Conservation (phyloP, 164 flowering plant species). For the Chloranthus sessilifolius region DNA sequence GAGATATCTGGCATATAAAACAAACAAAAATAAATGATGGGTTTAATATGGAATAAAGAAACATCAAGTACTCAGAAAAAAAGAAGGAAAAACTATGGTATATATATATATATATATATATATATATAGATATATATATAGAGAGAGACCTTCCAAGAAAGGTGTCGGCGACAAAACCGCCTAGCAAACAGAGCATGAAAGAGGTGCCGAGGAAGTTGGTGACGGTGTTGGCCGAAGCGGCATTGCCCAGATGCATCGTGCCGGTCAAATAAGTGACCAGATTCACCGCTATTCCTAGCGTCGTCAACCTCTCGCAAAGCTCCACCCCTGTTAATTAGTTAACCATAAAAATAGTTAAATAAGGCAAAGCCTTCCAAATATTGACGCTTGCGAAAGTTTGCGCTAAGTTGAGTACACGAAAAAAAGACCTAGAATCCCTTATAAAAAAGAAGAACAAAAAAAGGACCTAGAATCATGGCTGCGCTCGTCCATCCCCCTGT, state of each 20-base stretch:
- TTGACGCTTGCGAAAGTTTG: not conserved
- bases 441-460: not conserved
- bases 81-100: too few relatives aligned
- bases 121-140: too few relatives aligned
- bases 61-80: too few relatives aligned
- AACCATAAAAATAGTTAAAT: not conserved
- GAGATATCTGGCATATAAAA: constrained; percentile 57
- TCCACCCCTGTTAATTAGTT: constrained; percentile 51
- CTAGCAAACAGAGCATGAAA: constrained; percentile 84
- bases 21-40: not conserved
- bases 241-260: constrained; percentile 87
- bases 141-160: constrained; percentile 87
- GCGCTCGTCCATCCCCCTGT: constrained; percentile 89
- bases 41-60: not conserved
- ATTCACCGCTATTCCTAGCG: constrained; percentile 86
- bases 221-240: constrained; percentile 73
- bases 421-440: not conserved
- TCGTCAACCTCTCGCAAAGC: constrained; percentile 68
- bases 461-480: constrained; percentile 88
- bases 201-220: constrained; percentile 94
- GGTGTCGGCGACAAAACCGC: constrained; percentile 91
- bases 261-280: constrained; percentile 80
- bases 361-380: not conserved
- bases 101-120: too few relatives aligned
- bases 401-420: not conserved